A percentile compares a stretch with the other conserved stretches of the same genome.
Conservation (phyloP, 225 moss, liverwort and hornwort species). For the Climacium dendroides region DNA sequence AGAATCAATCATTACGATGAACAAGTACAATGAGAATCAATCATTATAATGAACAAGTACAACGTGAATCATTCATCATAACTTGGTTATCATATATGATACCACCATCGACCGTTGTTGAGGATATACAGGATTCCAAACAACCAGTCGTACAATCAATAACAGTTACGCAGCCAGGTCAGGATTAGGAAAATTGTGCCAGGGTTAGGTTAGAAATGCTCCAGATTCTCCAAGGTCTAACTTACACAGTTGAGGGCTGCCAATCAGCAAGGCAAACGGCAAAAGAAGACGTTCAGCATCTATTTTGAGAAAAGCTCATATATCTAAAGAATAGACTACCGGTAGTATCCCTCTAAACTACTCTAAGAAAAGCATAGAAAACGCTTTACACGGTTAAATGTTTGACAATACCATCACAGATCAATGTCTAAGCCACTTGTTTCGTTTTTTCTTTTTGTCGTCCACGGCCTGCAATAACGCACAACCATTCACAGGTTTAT, state of each 20-base stretch:
- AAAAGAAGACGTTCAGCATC: background rate
- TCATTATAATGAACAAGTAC: too few relatives aligned
- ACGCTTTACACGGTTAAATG: background rate
- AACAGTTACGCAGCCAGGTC: background rate
- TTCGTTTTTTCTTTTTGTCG: conserved; percentile 42
- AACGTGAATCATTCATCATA: background rate
- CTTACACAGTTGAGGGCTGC: background rate
- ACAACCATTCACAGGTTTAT: background rate
- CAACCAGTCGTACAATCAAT: background rate
- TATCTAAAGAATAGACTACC: background rate
- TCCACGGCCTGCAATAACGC: conserved; percentile 34
- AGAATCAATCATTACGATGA: background rate
- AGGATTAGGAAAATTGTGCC: background rate
- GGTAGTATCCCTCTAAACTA: background rate
- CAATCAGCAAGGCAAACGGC: background rate
- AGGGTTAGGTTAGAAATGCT: background rate
- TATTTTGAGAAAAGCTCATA: background rate
- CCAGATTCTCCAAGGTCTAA: background rate
- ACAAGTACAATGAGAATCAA: too few relatives aligned
- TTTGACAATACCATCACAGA: background rate
- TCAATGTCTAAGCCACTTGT: conserved; percentile 41
- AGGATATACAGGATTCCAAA: background rate
- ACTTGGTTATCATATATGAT: background rate
- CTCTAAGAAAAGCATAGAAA: background rate
- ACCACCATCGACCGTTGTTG: background rate